Conservation (phyloP, 78 protist genomes). For the Dictyostelium discoideum region DNA sequence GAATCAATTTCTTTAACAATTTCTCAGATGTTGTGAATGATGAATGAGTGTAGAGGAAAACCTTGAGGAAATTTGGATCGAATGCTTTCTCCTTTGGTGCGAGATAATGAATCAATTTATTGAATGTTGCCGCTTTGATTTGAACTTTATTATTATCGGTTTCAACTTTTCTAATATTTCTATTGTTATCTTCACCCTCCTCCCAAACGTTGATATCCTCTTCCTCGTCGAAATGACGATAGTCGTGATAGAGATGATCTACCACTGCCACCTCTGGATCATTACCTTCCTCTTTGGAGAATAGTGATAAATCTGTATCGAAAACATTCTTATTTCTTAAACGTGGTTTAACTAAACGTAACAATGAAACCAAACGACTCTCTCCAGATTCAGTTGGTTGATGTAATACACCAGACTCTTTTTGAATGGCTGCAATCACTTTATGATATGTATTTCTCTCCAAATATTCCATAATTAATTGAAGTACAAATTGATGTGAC, state of each 20-base stretch:
- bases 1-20: constrained; percentile 65
- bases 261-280: constrained; percentile 64
- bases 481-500: constrained; percentile 67
- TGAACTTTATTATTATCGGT: not conserved
- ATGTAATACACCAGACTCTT: constrained; percentile 64
- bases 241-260: constrained; percentile 54
- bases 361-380: constrained; percentile 37
- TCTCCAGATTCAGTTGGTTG: constrained; percentile 59
- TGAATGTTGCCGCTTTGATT: constrained; percentile 59
- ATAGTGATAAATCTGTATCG: constrained; percentile 49
- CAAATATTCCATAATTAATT: constrained; percentile 68
- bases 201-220: constrained; percentile 77
- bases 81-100: constrained; percentile 33
- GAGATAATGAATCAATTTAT: constrained; percentile 40
- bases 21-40: constrained; percentile 55
- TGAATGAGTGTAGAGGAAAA: constrained; percentile 54
- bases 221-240: constrained; percentile 35
- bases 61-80: constrained; percentile 34
- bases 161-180: constrained; percentile 50
- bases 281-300: constrained; percentile 6
- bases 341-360: constrained; percentile 59
- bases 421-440: constrained; percentile 31
- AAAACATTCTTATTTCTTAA: constrained; percentile 35
- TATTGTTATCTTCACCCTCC: constrained; percentile 24
- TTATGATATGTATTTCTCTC: constrained; percentile 62